Evolutionary conservation across 2,329 filamentous ascomycete genomes (phyloP).

Genomic region (Sporothrix protearum): DNA sequence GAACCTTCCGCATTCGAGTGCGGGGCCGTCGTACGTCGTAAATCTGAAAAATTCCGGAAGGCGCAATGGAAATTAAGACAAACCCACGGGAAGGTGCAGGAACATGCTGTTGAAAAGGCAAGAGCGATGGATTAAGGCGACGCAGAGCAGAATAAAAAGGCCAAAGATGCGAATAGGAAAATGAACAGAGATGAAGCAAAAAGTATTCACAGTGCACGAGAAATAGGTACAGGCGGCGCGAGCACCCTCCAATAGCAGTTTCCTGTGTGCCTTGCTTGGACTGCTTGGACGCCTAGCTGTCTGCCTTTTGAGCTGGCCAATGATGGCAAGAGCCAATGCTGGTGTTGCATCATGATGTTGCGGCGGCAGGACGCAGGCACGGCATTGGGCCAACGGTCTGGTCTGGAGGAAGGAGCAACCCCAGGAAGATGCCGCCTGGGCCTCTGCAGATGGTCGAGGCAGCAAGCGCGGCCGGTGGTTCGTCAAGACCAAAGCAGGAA

Average conservation of each 20-base stretch:
- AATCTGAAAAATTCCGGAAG: not conserved
- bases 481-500: not conserved
- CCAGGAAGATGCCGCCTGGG: constrained; percentile 3
- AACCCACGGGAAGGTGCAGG: not conserved
- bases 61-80: not conserved
- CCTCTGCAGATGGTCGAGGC: not conserved
- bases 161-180: not conserved
- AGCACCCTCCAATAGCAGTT: not conserved
- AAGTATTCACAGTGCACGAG: not conserved
- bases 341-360: not conserved
- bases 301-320: constrained; percentile 11
- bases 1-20: not conserved
- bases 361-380: not conserved
- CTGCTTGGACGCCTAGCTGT: constrained; percentile 18
- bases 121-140: not conserved
- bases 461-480: not conserved
- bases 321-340: not conserved
- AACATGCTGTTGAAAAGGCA: not conserved
- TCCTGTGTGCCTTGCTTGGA: constrained; percentile 15
- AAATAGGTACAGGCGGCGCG: not conserved
- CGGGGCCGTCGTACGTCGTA: not conserved
- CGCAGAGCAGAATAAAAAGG: not conserved
- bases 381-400: constrained; percentile 10
- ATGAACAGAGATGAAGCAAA: not conserved
- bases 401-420: not conserved